Conservation (phyloP, 495 filamentous ascomycete species). For the Penicillium paradoxum region DNA sequence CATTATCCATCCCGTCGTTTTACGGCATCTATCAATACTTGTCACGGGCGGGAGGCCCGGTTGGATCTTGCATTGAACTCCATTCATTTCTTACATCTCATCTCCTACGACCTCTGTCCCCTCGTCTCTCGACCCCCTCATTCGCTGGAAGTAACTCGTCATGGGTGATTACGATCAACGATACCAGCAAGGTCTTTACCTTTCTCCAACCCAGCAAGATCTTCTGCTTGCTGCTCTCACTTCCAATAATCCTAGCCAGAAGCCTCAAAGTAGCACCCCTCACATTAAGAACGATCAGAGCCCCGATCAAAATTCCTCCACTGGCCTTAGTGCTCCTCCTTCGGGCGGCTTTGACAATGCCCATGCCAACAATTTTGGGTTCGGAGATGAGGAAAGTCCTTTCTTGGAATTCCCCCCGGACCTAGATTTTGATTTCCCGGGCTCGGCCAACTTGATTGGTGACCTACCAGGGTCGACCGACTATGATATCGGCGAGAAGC, state of each 20-base stretch:
- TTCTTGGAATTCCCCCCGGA: conserved; percentile 79
- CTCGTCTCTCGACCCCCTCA: background rate
- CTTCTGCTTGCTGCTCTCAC: conserved; percentile 82
- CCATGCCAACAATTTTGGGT: conserved; percentile 40
- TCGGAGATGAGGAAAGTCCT: conserved; percentile 65
- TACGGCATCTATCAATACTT: conserved; percentile 2
- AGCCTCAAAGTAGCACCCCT: conserved; percentile 24
- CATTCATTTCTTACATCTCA: background rate
- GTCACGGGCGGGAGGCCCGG: conserved; percentile 11
- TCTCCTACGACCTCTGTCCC: background rate
- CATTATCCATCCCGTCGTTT: background rate
- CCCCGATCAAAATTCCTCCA: conserved; percentile 31
- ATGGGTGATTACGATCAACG: conserved; percentile 38
- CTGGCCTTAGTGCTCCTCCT: conserved; percentile 44
- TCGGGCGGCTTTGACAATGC: conserved; percentile 48
- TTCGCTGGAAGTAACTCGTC: background rate
- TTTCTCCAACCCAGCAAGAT: conserved; percentile 82
- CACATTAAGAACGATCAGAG: conserved; percentile 28
- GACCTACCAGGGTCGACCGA: conserved; percentile 60
- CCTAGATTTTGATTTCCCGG: conserved; percentile 62
- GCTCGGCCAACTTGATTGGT: conserved; percentile 64
- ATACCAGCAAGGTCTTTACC: conserved; percentile 51
- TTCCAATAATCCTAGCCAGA: conserved; percentile 57
- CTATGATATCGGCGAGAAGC: conserved; percentile 53
- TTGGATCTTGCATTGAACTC: background rate